phyloP scores from a whole-genome alignment of 163 green algal species.

The Coccomyxa subellipsoidea region DNA sequence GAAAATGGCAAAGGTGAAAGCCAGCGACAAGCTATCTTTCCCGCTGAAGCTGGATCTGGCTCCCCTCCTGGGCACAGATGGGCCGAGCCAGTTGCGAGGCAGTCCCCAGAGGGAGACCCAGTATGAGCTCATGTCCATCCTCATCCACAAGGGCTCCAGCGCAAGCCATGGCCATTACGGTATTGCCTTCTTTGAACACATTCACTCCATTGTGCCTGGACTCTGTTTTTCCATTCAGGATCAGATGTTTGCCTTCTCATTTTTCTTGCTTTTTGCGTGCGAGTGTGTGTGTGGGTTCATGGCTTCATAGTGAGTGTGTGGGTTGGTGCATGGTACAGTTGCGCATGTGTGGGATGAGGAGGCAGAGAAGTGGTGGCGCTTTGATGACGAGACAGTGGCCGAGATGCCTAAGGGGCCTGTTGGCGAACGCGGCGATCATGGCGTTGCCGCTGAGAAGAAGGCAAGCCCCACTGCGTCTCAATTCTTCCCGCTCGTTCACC shows the following conservation, averaged over 20 bases:
- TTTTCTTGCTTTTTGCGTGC: no score
- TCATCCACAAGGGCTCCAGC: constrained; percentile 78
- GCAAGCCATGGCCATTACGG: constrained; percentile 79
- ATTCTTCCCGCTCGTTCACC: no score
- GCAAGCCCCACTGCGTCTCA: background rate
- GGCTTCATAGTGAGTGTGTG: no score
- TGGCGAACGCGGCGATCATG: constrained; percentile 55
- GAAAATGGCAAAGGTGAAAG: constrained; percentile 75
- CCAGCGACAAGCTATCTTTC: constrained; percentile 66
- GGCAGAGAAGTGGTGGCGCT: constrained; percentile 72
- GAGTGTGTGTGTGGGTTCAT: no score
- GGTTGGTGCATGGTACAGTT: constrained; percentile 43
- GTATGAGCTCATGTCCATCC: constrained; percentile 74
- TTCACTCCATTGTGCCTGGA: no score
- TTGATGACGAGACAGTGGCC: constrained; percentile 73
- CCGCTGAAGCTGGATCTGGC: constrained; percentile 59
- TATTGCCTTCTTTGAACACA: no score
- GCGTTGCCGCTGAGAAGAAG: constrained; percentile 18
- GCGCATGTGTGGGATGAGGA: constrained; percentile 62
- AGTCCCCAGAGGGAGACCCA: background rate
- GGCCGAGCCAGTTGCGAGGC: background rate
- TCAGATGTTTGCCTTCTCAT: no score
- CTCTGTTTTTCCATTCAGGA: no score
- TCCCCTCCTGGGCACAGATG: constrained; percentile 22
- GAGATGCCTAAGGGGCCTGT: constrained; percentile 48